Evolutionary conservation across 805 yeast species (phyloP).

Genomic region (Ogataea allantospora): DNA sequence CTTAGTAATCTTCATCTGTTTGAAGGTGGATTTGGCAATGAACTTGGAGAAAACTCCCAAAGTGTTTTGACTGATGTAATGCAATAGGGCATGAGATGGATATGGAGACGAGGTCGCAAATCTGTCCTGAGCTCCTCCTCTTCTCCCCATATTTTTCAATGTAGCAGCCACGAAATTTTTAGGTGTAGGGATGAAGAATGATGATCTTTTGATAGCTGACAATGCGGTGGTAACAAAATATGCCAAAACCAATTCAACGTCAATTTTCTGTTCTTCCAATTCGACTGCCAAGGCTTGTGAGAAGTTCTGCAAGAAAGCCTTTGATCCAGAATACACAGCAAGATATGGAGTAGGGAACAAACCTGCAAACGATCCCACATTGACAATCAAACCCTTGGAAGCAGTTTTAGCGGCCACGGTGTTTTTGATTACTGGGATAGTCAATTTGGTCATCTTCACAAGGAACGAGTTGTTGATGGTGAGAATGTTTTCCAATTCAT

Average conservation of each 20-base stretch:
- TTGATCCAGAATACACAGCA: slow-evolving; percentile 94
- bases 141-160: slow-evolving; percentile 68
- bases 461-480: slow-evolving; percentile 86
- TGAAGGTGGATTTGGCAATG: slow-evolving; percentile 65
- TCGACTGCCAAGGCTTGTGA: slow-evolving; percentile 86
- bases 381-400: slow-evolving; percentile 73
- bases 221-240: slow-evolving; percentile 92
- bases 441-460: slow-evolving; percentile 74
- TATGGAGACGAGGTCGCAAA: slow-evolving; percentile 85
- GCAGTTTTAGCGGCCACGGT: slow-evolving; percentile 45
- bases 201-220: slow-evolving; percentile 86
- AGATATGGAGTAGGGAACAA: slow-evolving; percentile 87
- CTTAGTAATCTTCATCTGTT: slow-evolving; percentile 80
- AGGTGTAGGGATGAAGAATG: slow-evolving; percentile 78
- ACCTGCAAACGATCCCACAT: slow-evolving; percentile 98
- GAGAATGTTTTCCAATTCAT: slow-evolving; percentile 76
- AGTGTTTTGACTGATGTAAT: slow-evolving; percentile 71
- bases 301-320: slow-evolving; percentile 94
- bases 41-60: slow-evolving; percentile 78
- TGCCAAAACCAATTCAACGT: slow-evolving; percentile 81
- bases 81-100: slow-evolving; percentile 92
- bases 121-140: slow-evolving; percentile 91
- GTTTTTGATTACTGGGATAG: slow-evolving; percentile 65
- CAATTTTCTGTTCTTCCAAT: slow-evolving; percentile 63
- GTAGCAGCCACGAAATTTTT: slow-evolving; percentile 72